phyloP scores from a whole-genome alignment of 2,329 filamentous ascomycete species.

The Fusarium solani-melongenae region DNA sequence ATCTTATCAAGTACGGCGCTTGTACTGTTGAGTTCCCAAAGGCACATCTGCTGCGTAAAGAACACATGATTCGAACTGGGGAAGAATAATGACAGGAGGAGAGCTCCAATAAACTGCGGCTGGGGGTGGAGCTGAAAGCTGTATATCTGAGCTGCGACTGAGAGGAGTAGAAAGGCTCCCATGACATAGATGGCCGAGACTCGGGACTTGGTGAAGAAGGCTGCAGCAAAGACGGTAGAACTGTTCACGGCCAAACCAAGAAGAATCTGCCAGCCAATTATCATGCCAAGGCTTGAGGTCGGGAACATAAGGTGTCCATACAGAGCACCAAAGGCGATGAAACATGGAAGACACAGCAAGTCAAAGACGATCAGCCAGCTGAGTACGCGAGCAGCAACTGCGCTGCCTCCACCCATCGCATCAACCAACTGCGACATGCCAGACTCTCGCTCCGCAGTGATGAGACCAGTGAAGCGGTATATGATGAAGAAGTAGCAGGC shows the following conservation, averaged over 20 bases:
- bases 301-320: slow-evolving; percentile 47
- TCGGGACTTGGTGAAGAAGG: slow-evolving; percentile 51
- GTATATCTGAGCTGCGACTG: slow-evolving; percentile 33
- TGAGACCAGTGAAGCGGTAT: slow-evolving; percentile 25
- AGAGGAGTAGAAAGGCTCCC: slow-evolving; percentile 43
- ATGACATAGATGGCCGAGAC: slow-evolving; percentile 48
- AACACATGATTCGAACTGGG: slow-evolving; percentile 39
- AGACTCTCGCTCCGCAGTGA: slow-evolving; percentile 46
- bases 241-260: slow-evolving; percentile 68
- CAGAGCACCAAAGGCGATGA: slow-evolving; percentile 52
- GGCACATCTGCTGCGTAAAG: slow-evolving; percentile 39
- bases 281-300: slow-evolving; percentile 42
- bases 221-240: slow-evolving; percentile 66
- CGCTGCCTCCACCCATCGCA: slow-evolving; percentile 57
- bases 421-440: slow-evolving; percentile 49
- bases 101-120: not conserved
- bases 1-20: slow-evolving; percentile 14
- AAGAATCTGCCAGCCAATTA: slow-evolving; percentile 59
- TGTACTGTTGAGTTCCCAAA: slow-evolving; percentile 28
- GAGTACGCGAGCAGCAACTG: slow-evolving; percentile 38
- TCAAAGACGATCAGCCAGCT: slow-evolving; percentile 43
- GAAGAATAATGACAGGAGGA: slow-evolving; percentile 34
- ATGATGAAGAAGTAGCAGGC: slow-evolving; percentile 34
- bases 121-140: slow-evolving; percentile 17
- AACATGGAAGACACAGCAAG: slow-evolving; percentile 50